These are phyloP conservation scores for Sporisorium exsertum DNA, from an alignment of 1,284 basidiomycete genomes.

Conservation along the genomic window DNA sequence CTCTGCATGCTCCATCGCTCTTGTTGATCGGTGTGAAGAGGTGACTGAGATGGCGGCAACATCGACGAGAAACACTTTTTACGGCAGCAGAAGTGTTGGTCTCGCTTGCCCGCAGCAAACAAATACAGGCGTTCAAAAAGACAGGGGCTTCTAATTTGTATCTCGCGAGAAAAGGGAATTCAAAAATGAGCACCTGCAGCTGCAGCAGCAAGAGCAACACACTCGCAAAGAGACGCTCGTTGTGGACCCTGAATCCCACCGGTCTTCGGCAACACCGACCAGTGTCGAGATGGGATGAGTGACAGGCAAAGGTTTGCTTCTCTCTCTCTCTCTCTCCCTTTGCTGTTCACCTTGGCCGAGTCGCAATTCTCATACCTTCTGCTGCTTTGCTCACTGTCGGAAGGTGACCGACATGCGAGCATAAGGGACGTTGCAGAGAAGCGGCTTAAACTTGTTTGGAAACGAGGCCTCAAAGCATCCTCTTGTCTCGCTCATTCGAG, in stretches of 20 bases:
- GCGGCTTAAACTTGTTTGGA: not conserved
- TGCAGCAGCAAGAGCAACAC: not conserved
- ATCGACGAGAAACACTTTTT: not conserved
- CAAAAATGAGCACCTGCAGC: not conserved
- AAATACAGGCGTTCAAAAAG: not conserved
- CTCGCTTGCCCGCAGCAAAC: not conserved
- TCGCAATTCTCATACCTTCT: not conserved
- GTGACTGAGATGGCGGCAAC: not conserved
- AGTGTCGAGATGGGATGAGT: not conserved
- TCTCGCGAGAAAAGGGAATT: not conserved
- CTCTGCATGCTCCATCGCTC: not conserved
- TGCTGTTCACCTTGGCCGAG: not conserved
- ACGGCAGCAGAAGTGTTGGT: not conserved
- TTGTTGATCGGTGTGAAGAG: no score
- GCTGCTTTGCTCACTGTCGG: not conserved
- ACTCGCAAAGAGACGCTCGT: not conserved
- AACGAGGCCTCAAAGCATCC: not conserved
- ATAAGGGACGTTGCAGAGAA: not conserved
- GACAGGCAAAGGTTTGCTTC: not conserved
- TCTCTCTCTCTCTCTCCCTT: not conserved
- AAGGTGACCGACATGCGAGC: not conserved
- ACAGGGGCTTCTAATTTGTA: not conserved
- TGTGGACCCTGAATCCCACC: slow-evolving; percentile 5
- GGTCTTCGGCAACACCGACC: not conserved
- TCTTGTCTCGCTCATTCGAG: no score